Percentiles rank a stretch among this genome's conserved stretches.
These are phyloP conservation scores for Trebouxia gelatinosa DNA, from an alignment of 163 green algal genomes.

Conservation along the genomic window DNA sequence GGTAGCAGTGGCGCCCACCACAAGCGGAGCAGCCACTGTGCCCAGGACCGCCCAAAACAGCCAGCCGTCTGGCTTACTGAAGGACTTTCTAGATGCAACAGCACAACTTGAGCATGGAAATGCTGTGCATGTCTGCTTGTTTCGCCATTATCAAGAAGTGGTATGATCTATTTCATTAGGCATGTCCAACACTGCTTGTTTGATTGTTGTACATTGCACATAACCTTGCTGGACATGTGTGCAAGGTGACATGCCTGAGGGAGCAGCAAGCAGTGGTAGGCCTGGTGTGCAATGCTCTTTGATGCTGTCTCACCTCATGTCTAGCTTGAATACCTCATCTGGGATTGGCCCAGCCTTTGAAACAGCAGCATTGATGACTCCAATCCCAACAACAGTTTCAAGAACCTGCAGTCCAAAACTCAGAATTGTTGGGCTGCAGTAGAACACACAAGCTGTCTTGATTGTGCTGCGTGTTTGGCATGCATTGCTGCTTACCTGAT, in stretches of 20 bases:
- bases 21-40: conserved; percentile 54
- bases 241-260: neutral
- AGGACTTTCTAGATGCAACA: conserved; percentile 43
- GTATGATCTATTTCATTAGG: neutral
- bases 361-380: conserved; percentile 38
- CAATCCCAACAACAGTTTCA: conserved; percentile 51
- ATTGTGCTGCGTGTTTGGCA: neutral
- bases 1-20: conserved; percentile 57
- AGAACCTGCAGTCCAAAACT: conserved; percentile 29
- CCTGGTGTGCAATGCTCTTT: neutral
- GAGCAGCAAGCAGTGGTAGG: neutral
- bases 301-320: conserved; percentile 27
- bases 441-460: neutral
- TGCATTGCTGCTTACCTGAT: conserved; percentile 41
- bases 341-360: conserved; percentile 30
- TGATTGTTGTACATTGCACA: neutral
- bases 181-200: too few relatives aligned
- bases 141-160: neutral
- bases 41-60: conserved; percentile 74
- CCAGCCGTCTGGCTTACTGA: conserved; percentile 70
- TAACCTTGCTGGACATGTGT: neutral
- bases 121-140: too few relatives aligned
- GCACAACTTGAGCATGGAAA: too few relatives aligned
- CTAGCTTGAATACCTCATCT: conserved; percentile 47
- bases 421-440: neutral